Evolutionary conservation across 306 rosid species (phyloP), one percentile per base, ranked within the genome.

Genomic region (Mimosa pudica): DNA sequence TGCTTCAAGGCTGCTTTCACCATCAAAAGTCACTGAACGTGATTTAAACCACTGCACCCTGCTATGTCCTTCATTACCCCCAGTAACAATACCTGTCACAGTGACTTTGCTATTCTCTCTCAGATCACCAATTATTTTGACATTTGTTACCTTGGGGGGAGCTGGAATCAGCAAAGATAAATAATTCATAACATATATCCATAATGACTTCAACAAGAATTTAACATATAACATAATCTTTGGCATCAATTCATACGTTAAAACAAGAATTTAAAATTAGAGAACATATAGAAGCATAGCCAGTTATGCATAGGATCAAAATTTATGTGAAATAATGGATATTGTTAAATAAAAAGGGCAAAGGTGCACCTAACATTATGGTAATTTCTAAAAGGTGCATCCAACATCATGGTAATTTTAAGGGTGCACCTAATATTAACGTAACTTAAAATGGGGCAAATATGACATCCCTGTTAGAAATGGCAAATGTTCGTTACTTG

Each of bases 31-130:
- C 66, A 93, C 72, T 6, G 78, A 93, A 75, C 88, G 60, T 73
- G 96, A 90, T 86, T 95, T 95, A 84, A 89, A 93, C 99, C 99
- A 95, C 88, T 93, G 99, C 76, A 93, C 99, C 84, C 99, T 87
- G 86, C 99, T 90, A 66, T 92, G 86, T 63, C 88, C 99, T 86
- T 95, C 99, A 76, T 90, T 87, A 83, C 99, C 99, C 84, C 99
- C 99, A 1, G 93, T 91, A 76, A 95, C 97, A 89, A 66, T 75
- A 71, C 98, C 94, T 52, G 94, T 85, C 42, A 84, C 97, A 74
- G 90, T 91, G 77, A 95, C 86, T 89, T 93, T 95, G 85, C 87
- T 86, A 82, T 93, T 95, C 89, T 95, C 99, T 76, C 84, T 88
- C 68, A 91, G 65, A 70, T 95, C 98, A 73, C 98, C 99, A 80